These are phyloP conservation scores for Arthrobotrys entomopaga DNA, from an alignment of 2,329 filamentous ascomycete species.

Conservation along the genomic window DNA sequence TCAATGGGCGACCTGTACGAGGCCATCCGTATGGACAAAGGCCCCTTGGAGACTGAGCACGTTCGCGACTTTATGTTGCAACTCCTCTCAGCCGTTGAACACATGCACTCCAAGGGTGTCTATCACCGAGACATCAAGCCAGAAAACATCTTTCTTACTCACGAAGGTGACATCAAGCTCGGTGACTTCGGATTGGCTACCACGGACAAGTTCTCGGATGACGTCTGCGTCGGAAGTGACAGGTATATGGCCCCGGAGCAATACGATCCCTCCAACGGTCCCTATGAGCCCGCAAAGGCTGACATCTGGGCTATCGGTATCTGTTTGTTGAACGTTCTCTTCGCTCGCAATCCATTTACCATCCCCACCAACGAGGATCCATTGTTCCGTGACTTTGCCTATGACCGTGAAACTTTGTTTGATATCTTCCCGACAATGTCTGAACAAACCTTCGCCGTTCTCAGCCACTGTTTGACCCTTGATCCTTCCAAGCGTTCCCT, in stretches of 20 bases:
- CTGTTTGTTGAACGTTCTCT: conserved; percentile 93
- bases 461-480: conserved; percentile 87
- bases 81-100: conserved; percentile 65
- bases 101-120: conserved; percentile 79
- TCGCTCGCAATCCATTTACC: conserved; percentile 95
- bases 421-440: conserved; percentile 99
- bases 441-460: conserved; percentile 94
- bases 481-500: conserved; percentile 91
- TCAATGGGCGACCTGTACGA: conserved; percentile 96
- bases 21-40: conserved; percentile 87
- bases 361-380: conserved; percentile 90
- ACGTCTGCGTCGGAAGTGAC: conserved; percentile 94
- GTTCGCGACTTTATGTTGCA: conserved; percentile 93
- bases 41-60: conserved; percentile 92
- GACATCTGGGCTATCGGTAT: conserved; percentile 98
- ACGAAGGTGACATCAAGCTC: conserved; percentile 89
- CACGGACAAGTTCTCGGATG: conserved; percentile 86
- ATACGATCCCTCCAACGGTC: conserved; percentile 82
- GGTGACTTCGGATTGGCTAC: conserved; percentile 96
- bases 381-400: conserved; percentile 89
- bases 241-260: conserved; percentile 99
- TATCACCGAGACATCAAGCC: conserved; percentile 96
- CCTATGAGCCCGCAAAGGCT: conserved; percentile 91
- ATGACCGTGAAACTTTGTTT: conserved; percentile 94
- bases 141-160: conserved; percentile 83